Base-by-base conservation (phyloP, 2,329 filamentous ascomycete species). In the Aspergillus pseudonomiae region DNA sequence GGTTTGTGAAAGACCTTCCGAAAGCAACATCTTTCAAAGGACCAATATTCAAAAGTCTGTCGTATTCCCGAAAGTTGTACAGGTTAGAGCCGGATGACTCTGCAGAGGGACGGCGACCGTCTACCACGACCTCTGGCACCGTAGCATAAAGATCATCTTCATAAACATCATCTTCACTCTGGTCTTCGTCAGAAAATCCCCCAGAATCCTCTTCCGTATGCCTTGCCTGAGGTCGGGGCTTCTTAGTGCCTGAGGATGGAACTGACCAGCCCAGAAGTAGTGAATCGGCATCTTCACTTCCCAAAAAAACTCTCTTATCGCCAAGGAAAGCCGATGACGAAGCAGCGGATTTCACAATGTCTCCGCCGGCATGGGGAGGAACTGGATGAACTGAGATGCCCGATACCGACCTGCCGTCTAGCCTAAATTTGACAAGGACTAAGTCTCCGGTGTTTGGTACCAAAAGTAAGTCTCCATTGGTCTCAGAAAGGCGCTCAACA, bases 331-430 rank as follows among this genome's bases (percentile, higher is more conserved):
- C 87, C 2, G 92, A 85, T 65, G 91, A 93, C 1, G 92, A 90
- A 30, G 89, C 86, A 26, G 85, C 81, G 48, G 85, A 84, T 56
- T 85, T 84, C 63, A 96, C 74, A 11, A 91, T 65, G 34, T 79
- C 75, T 9, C 90, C 90, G 11, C 91, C 90, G 28, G 85, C 83
- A 60, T 91, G 87, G 45, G 80, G 71, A 5, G 86, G 74, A 6
- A 97, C 82, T 45, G 86, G 78, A 66, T 87, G 88, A 59, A 99
- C 80, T n/a, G 85, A 88, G 65, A 99, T 83, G 1, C 93, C 93
- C 30, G 94, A 96, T 2, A 99, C 93, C 2, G 92, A 96, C 60
- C 95, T 88, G 19, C 96, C 95, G 74, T 97, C 94, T 65, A 97
- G 87, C 60, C 88, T 89, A 80, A 99, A 97, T 19, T 86, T 89